Conservation (phyloP, 805 yeast genomes). For the Suhomyces emberorum region DNA sequence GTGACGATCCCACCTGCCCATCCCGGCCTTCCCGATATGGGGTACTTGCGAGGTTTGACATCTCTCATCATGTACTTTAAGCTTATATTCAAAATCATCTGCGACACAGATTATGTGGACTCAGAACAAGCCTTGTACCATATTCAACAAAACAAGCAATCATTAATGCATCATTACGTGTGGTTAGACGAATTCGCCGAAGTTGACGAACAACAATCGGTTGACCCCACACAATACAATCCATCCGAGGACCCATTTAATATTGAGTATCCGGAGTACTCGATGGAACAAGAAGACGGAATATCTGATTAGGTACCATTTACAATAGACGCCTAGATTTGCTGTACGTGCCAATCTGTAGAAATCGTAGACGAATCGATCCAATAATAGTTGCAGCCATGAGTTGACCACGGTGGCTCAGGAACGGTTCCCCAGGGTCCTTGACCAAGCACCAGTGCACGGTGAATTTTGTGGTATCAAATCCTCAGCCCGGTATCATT, state of each 20-base stretch:
- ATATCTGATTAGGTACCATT: slow-evolving; percentile 14
- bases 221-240: slow-evolving; percentile 5
- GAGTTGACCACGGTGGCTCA: too few species aligned
- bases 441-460: too few species aligned
- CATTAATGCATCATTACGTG: slow-evolving; percentile 17
- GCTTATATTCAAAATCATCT: slow-evolving; percentile 53
- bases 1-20: slow-evolving; percentile 69
- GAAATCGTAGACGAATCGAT: too few species aligned
- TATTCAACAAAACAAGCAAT: slow-evolving; percentile 11
- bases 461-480: too few species aligned
- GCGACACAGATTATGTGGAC: slow-evolving; percentile 38
- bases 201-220: slow-evolving; percentile 16
- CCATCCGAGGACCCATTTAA: slow-evolving; percentile 20
- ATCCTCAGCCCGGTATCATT: too few species aligned
- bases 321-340: too few species aligned
- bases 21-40: slow-evolving; percentile 64
- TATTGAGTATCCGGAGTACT: slow-evolving; percentile 17
- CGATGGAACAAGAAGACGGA: slow-evolving; percentile 20
- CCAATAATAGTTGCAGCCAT: too few species aligned
- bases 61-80: slow-evolving; percentile 70
- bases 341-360: too few species aligned
- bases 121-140: slow-evolving; percentile 14
- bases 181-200: slow-evolving; percentile 37
- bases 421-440: too few species aligned
- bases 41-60: slow-evolving; percentile 78